Base-by-base conservation (phyloP, 2,329 filamentous ascomycete species). In the Tolypocladium inflatum region DNA sequence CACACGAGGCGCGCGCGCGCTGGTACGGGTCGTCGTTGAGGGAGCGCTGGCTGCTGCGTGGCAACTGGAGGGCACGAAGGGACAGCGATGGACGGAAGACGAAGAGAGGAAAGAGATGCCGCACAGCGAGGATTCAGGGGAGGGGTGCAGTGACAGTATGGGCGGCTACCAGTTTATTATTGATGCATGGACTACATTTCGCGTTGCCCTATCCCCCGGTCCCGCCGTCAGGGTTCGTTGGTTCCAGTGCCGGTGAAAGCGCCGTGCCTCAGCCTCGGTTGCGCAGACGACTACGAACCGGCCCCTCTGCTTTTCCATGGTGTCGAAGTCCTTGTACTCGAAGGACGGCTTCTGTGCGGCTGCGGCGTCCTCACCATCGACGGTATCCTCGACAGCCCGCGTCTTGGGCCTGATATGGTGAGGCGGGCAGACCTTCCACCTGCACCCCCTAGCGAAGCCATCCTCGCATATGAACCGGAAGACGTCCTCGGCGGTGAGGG, bases 181-280 rank as follows among this genome's bases (percentile, higher is more conserved):
- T 56, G 70, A 71, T 56, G 63, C 67, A 61, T 68, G 63, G 55
- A 71, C 59, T 57, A 64, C 43, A 51, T 65, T 67, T 57, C 59
- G 63, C n/a, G 37, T 54, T 37, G 26, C 52, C 19, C 57, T 30
- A 2, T 58, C 56, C 21, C 61, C 59, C 2, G 55, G 57, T 8
- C 53, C 61, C 26, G 57, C 61, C 8, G 62, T 61, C 6, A 75
- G 56, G 53, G 63, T 65, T 33, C 70, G 70, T 55, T 69, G 66
- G 56, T 77, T 76, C 75, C 75, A 77, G 54, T 62, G 62, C n/a
- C 74, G 70, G 51, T 75, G 70, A 58, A 77, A 77, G 17, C 74
- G 67, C 60, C 71, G 67, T 2, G 74, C 75, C 50, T 73, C 69
- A 23, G 60, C 59, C 3, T 68, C 64, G 38, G 66, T 66, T 19